A percentile compares a stretch with the other conserved stretches of the same genome.
Conservation (phyloP, 2,329 filamentous ascomycete species). For the Pseudovirgaria hyperparasitica region DNA sequence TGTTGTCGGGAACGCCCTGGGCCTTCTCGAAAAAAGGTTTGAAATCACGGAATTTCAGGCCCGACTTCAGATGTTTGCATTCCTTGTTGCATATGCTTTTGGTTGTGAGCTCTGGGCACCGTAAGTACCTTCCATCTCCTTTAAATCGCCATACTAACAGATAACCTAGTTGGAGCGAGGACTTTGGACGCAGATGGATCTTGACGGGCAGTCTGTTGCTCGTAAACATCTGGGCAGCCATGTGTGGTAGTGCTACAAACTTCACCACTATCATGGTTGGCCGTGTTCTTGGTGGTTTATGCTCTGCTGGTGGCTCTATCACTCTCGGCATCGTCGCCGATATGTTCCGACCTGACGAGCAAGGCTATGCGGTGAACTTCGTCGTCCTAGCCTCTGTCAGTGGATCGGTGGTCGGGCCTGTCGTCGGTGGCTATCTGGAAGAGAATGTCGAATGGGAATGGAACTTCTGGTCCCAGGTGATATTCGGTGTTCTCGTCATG, state of each 20-base stretch:
- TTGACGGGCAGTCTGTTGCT: constrained; percentile 34
- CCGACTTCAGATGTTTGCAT: constrained; percentile 30
- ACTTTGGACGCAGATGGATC: constrained; percentile 34
- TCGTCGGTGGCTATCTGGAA: constrained; percentile 42
- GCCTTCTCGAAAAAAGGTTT: constrained; percentile 29
- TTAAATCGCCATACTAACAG: background rate
- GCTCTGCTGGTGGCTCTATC: constrained; percentile 46
- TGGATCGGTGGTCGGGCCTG: constrained; percentile 47
- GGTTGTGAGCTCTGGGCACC: constrained; percentile 36
- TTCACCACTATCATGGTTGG: constrained; percentile 23
- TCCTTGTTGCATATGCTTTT: constrained; percentile 37
- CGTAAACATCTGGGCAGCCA: constrained; percentile 37
- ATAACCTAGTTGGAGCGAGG: constrained; percentile 27
- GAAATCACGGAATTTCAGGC: constrained; percentile 28
- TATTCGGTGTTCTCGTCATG: constrained; percentile 59
- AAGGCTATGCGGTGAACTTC: constrained; percentile 44
- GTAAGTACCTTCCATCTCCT: constrained; percentile 31
- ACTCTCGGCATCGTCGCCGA: constrained; percentile 48
- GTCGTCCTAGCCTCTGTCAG: constrained; percentile 44
- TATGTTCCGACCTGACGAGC: constrained; percentile 39
- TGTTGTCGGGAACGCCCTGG: constrained; percentile 30
- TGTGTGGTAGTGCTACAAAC: constrained; percentile 27
- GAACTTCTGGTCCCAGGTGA: constrained; percentile 74
- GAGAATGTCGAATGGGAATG: constrained; percentile 48
- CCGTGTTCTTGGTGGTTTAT: constrained; percentile 39